These are phyloP conservation scores for Tolypocladium ophioglossoides DNA, from an alignment of 2,329 filamentous ascomycete species.

Conservation along the genomic window DNA sequence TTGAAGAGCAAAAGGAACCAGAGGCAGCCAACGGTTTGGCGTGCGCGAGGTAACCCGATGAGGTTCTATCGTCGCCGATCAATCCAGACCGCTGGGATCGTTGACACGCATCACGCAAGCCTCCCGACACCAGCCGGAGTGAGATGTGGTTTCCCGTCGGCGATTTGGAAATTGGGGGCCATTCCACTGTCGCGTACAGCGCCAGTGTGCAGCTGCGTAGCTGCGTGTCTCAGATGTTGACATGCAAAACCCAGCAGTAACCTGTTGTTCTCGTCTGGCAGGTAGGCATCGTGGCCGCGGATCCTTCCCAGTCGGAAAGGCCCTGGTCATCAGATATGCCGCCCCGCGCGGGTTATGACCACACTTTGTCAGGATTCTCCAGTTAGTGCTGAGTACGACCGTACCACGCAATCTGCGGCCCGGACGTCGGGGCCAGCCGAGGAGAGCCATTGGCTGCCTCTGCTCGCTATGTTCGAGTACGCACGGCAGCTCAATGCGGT, in stretches of 20 bases:
- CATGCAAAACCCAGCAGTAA: background rate
- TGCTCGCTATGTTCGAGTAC: background rate
- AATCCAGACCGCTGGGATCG: constrained; percentile 5
- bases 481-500: background rate
- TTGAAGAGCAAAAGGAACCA: background rate
- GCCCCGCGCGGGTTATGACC: background rate
- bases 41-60: background rate
- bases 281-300: background rate
- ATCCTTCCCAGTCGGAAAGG: background rate
- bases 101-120: constrained; percentile 3
- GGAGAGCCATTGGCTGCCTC: background rate
- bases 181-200: background rate
- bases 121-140: background rate
- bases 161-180: background rate
- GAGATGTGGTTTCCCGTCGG: background rate
- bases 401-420: background rate
- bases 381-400: background rate
- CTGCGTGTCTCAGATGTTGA: background rate
- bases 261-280: background rate
- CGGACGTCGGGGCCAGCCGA: background rate
- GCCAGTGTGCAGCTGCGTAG: background rate
- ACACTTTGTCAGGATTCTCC: background rate
- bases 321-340: background rate
- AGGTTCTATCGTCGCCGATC: constrained; percentile 5
- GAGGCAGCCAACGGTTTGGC: background rate